Conservation (phyloP, 75 land plant species). For the Pseudotsuga menziesii region DNA sequence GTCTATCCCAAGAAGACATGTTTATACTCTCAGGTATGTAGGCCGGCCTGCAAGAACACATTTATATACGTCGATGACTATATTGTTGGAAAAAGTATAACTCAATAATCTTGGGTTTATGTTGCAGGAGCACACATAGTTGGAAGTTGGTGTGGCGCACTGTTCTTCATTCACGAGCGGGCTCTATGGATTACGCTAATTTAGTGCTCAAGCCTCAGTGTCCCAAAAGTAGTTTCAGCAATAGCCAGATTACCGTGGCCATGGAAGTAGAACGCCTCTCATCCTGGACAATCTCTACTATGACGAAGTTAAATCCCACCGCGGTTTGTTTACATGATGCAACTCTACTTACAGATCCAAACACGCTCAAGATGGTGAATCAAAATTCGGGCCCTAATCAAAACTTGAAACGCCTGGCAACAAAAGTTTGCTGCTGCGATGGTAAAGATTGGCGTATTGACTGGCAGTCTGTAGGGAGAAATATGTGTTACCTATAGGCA, state of each 20-base stretch:
- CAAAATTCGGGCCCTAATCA: not conserved
- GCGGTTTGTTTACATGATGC: slow-evolving; percentile 22
- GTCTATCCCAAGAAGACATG: slow-evolving; percentile 72
- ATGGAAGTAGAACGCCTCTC: slow-evolving; percentile 24
- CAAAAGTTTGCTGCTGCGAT: slow-evolving; percentile 11
- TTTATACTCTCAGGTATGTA: slow-evolving; percentile 59
- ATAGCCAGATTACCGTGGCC: not conserved
- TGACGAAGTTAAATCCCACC: not conserved
- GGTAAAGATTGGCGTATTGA: slow-evolving; percentile 3
- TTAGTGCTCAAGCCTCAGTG: slow-evolving; percentile 5
- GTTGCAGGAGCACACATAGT: slow-evolving; percentile 58
- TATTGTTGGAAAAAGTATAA: too few species aligned
- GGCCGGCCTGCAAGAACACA: not conserved
- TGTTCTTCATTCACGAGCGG: slow-evolving; percentile 41
- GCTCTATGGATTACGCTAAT: slow-evolving; percentile 27
- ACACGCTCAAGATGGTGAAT: not conserved
- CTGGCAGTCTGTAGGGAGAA: slow-evolving; percentile 5
- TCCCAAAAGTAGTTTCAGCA: not conserved
- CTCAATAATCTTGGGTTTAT: too few species aligned
- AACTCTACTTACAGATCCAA: slow-evolving; percentile 6
- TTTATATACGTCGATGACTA: too few species aligned
- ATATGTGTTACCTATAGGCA: not conserved
- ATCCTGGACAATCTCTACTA: slow-evolving; percentile 38
- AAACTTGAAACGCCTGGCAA: not conserved
- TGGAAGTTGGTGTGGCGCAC: slow-evolving; percentile 61